Percentiles rank a stretch among this genome's conserved stretches.
phyloP scores from a whole-genome alignment of 1,139 yeast genomes.

The Magnusiomyces suaveolens region DNA sequence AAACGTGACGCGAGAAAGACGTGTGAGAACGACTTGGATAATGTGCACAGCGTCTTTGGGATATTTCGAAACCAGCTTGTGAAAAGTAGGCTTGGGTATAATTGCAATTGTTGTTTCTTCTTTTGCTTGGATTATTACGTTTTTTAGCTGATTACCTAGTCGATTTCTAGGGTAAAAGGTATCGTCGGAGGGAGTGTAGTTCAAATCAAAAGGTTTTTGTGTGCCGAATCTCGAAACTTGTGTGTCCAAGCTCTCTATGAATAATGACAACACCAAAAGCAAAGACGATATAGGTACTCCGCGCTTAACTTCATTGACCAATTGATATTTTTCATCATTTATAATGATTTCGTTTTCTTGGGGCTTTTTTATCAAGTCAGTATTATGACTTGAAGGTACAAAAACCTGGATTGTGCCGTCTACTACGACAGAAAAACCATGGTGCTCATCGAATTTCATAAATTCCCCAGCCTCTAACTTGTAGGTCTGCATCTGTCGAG shows the following conservation, averaged over 20 bases:
- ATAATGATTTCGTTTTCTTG: slow-evolving; percentile 39
- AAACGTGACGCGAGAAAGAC: slow-evolving; percentile 82
- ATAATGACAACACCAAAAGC: slow-evolving; percentile 65
- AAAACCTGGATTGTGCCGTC: slow-evolving; percentile 84
- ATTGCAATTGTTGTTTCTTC: slow-evolving; percentile 78
- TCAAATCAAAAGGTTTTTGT: not conserved
- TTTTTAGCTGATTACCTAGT: slow-evolving; percentile 35
- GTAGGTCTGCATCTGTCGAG: slow-evolving; percentile 86
- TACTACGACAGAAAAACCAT: slow-evolving; percentile 89
- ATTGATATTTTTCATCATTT: slow-evolving; percentile 53
- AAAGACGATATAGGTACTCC: slow-evolving; percentile 81
- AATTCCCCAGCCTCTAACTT: slow-evolving; percentile 70
- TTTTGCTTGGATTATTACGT: slow-evolving; percentile 46
- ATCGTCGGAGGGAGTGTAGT: not conserved
- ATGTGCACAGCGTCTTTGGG: slow-evolving; percentile 91
- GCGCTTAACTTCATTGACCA: slow-evolving; percentile 73
- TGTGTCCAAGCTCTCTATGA: slow-evolving; percentile 38
- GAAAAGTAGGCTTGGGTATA: slow-evolving; percentile 78
- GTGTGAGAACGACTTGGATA: slow-evolving; percentile 81
- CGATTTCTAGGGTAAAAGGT: not conserved
- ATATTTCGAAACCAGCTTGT: slow-evolving; percentile 58
- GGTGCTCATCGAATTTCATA: slow-evolving; percentile 56
- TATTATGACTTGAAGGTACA: slow-evolving; percentile 39
- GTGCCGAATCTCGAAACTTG: no score
- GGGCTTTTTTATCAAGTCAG: slow-evolving; percentile 10